A percentile compares a stretch with the other conserved stretches of the same genome.
Conservation (phyloP, 2,329 filamentous ascomycete species). For the Xylariaceae sp. region DNA sequence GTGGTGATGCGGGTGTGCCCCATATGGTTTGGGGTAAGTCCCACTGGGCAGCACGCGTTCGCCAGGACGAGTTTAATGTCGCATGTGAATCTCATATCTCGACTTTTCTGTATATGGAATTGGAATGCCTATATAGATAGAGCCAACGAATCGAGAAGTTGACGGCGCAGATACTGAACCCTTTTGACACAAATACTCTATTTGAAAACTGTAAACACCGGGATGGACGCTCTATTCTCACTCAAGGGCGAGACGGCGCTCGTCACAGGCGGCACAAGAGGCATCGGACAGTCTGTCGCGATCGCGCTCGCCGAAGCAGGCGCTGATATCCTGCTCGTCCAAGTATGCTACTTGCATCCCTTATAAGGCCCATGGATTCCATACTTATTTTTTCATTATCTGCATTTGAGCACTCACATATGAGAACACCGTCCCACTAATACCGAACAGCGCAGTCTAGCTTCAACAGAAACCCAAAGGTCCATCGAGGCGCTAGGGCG, state of each 20-base stretch:
- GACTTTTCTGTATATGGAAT: no score
- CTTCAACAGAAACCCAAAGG: slow-evolving; percentile 60
- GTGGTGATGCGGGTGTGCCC: no score
- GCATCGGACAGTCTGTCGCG: slow-evolving; percentile 64
- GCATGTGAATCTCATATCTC: no score
- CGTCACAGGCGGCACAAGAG: slow-evolving; percentile 63
- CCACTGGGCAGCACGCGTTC: no score
- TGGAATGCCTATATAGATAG: no score
- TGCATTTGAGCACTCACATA: no score
- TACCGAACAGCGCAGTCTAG: slow-evolving; percentile 49
- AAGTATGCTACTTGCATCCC: slow-evolving; percentile 47
- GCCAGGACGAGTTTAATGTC: no score
- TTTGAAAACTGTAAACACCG: neutral
- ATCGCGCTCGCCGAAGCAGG: slow-evolving; percentile 65
- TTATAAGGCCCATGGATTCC: neutral
- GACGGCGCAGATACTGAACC: neutral
- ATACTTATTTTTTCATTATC: no score
- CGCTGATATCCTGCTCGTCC: slow-evolving; percentile 62
- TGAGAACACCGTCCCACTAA: slow-evolving; percentile 2
- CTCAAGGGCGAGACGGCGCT: slow-evolving; percentile 63
- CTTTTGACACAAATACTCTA: neutral
- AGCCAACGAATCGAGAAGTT: no score
- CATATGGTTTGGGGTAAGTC: no score
- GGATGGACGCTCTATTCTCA: slow-evolving; percentile 53
- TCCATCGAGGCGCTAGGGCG: slow-evolving; percentile 70